Evolutionary conservation across 1,284 basidiomycete species (phyloP).

Genomic region (Cutaneotrichosporon arboriforme): DNA sequence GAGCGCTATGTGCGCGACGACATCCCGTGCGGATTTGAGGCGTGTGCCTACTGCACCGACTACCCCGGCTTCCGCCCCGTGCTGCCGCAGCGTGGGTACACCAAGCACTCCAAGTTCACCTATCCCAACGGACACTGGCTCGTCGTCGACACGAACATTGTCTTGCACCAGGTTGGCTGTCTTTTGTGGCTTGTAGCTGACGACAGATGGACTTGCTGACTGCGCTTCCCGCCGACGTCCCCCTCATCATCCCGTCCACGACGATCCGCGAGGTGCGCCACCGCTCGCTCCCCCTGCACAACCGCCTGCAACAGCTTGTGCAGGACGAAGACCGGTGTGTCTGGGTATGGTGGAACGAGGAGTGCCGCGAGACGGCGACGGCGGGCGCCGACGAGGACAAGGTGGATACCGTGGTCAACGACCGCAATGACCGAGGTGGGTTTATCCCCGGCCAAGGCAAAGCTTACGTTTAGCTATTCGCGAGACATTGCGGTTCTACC

Average conservation of each 20-base stretch:
- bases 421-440: constrained; percentile 83
- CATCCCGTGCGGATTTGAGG: constrained; percentile 78
- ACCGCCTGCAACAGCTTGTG: constrained; percentile 75
- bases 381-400: constrained; percentile 17
- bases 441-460: background rate
- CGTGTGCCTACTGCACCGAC: constrained; percentile 59
- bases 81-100: constrained; percentile 55
- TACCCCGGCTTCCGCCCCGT: constrained; percentile 47
- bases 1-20: constrained; percentile 93
- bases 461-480: constrained; percentile 63
- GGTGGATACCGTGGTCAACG: constrained; percentile 59
- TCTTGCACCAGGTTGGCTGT: constrained; percentile 72
- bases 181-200: background rate
- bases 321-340: constrained; percentile 68
- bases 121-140: constrained; percentile 62
- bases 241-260: constrained; percentile 87
- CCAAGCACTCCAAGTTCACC: constrained; percentile 49
- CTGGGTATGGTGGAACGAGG: constrained; percentile 92
- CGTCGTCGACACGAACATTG: constrained; percentile 92
- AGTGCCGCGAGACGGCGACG: constrained; percentile 56
- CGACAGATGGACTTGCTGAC: constrained; percentile 85
- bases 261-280: constrained; percentile 95
- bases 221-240: constrained; percentile 63
- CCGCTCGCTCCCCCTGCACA: constrained; percentile 86
- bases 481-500: constrained; percentile 78